Conservation (phyloP, 148 eudicot species). For the Polygonum aviculare region DNA sequence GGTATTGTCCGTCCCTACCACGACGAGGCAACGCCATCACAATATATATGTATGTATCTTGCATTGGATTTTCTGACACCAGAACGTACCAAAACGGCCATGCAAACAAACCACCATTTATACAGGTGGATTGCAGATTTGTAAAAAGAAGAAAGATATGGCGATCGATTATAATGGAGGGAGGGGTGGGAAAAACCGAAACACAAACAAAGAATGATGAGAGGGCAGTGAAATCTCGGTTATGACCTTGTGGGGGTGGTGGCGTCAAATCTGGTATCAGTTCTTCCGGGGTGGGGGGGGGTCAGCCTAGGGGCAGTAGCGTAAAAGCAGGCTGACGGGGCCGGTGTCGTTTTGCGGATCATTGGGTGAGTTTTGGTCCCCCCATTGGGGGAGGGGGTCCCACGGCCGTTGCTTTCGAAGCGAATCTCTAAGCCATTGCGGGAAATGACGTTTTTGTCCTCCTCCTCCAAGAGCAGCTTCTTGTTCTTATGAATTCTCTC, state of each 20-base stretch:
- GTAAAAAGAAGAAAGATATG: too few relatives aligned
- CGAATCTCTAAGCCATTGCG: slow-evolving; percentile 8
- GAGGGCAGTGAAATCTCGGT: background rate
- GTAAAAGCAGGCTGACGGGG: background rate
- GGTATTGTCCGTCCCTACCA: background rate
- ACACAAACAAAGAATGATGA: background rate
- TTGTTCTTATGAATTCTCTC: too few relatives aligned
- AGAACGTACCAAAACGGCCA: slow-evolving; percentile 34
- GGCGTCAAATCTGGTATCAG: background rate
- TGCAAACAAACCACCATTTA: slow-evolving; percentile 13
- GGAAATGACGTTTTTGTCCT: slow-evolving; percentile 3
- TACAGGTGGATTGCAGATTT: too few relatives aligned
- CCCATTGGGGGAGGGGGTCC: background rate
- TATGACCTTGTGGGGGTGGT: background rate
- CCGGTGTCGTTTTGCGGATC: slow-evolving; percentile 22
- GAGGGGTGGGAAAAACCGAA: too few relatives aligned
- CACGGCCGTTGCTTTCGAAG: slow-evolving; percentile 2
- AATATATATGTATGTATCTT: slow-evolving; percentile 28
- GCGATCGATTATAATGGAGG: too few relatives aligned
- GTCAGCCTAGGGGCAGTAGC: background rate
- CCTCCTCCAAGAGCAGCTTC: too few relatives aligned
- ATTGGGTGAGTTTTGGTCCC: slow-evolving; percentile 35
- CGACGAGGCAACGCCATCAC: background rate
- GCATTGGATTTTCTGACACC: slow-evolving; percentile 88
- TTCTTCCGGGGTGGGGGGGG: background rate